A percentile compares a stretch with the other conserved stretches of the same genome.
These are phyloP conservation scores for Syzygium aromaticum DNA, from an alignment of 345 rosid genomes.

Conservation along the genomic window DNA sequence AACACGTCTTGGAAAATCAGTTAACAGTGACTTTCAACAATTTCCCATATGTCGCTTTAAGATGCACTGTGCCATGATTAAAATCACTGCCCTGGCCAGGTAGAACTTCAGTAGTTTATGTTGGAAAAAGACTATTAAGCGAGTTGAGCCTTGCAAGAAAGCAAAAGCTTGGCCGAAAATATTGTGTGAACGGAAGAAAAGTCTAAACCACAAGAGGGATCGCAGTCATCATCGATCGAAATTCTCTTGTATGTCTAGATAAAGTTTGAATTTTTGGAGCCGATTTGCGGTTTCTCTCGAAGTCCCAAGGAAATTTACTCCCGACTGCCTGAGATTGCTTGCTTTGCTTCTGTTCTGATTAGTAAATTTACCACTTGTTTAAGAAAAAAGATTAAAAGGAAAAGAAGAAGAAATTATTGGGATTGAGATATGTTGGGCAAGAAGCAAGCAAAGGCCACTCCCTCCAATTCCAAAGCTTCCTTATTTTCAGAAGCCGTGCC, in stretches of 20 bases:
- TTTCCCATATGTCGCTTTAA: not conserved
- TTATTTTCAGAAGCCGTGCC: conserved; percentile 58
- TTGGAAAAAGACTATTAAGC: not conserved
- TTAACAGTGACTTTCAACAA: not conserved
- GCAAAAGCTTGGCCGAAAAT: not conserved
- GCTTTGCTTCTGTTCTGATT: not conserved
- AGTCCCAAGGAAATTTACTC: too few relatives aligned
- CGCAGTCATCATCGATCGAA: not conserved
- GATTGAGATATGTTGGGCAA: conserved; percentile 20
- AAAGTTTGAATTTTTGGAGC: not conserved
- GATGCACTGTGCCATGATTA: not conserved
- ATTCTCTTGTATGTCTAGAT: not conserved
- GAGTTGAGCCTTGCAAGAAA: not conserved
- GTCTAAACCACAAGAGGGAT: not conserved
- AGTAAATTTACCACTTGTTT: not conserved
- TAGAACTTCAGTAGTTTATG: not conserved
- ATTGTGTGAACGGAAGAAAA: not conserved
- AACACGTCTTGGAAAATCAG: not conserved
- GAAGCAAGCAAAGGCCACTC: conserved; percentile 5
- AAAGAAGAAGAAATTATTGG: conserved; percentile 1
- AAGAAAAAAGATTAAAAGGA: not conserved
- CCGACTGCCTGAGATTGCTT: not conserved
- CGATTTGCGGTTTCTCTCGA: not conserved
- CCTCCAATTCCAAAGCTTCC: conserved; percentile 17
- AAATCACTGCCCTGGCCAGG: not conserved